Conservation (phyloP, 1,139 yeast genomes). For the Blastobotrys serpentis region DNA sequence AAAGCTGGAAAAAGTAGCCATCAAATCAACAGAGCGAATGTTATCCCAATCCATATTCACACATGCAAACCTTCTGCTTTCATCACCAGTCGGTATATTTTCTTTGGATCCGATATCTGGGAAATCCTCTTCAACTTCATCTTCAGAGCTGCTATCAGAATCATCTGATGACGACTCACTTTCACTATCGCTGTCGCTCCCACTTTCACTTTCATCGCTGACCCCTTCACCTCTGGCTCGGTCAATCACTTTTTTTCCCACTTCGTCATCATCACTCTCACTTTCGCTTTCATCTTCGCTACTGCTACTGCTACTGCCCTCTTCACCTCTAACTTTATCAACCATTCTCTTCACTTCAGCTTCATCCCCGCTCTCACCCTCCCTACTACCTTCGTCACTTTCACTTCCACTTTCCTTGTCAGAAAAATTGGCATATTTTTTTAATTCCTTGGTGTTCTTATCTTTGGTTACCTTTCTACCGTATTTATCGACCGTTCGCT, state of each 20-base stretch:
- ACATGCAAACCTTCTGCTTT: conserved; percentile 77
- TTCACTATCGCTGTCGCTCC: conserved; percentile 36
- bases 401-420: conserved; percentile 37
- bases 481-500: conserved; percentile 74
- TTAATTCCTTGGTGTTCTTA: conserved; percentile 51
- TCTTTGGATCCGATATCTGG: conserved; percentile 61
- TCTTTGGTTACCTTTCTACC: conserved; percentile 66
- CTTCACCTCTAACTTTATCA: conserved; percentile 19
- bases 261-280: conserved; percentile 28
- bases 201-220: conserved; percentile 27
- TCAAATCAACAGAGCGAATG: conserved; percentile 75
- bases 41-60: conserved; percentile 99
- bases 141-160: conserved; percentile 33
- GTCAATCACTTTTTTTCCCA: conserved; percentile 9
- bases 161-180: conserved; percentile 42
- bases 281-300: conserved; percentile 28
- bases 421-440: conserved; percentile 59
- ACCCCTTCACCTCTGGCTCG: conserved; percentile 18
- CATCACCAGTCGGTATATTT: conserved; percentile 82
- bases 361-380: too few relatives aligned
- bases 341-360: background rate
- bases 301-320: conserved; percentile 13
- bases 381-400: conserved; percentile 21
- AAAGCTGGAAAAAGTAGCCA: conserved; percentile 88
- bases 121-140: conserved; percentile 34